Percentiles rank a stretch among this genome's conserved stretches.
Conservation (phyloP, 495 filamentous ascomycete species). For the Penicillium ucsense region DNA sequence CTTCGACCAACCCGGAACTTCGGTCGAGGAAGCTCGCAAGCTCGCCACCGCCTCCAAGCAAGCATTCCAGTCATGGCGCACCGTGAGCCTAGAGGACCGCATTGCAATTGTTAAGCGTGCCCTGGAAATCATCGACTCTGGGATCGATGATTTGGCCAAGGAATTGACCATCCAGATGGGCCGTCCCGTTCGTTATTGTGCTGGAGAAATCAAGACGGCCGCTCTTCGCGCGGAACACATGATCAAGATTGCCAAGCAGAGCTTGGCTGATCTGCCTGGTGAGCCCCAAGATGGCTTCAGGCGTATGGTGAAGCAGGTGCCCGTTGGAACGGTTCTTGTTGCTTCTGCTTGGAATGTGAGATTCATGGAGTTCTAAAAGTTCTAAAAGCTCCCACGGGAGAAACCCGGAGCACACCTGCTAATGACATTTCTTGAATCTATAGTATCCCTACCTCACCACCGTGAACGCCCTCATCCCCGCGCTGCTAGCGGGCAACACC, state of each 20-base stretch:
- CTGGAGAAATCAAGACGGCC: slow-evolving; percentile 77
- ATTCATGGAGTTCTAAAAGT: not conserved
- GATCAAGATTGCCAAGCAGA: slow-evolving; percentile 65
- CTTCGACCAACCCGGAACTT: slow-evolving; percentile 66
- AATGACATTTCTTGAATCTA: no score
- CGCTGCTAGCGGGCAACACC: slow-evolving; percentile 76
- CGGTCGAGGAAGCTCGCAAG: slow-evolving; percentile 53
- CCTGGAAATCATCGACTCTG: slow-evolving; percentile 53
- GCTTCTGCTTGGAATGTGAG: slow-evolving; percentile 92
- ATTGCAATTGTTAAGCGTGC: slow-evolving; percentile 73
- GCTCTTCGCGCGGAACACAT: slow-evolving; percentile 73
- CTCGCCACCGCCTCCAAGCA: slow-evolving; percentile 56
- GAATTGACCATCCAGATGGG: slow-evolving; percentile 94
- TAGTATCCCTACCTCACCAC: slow-evolving; percentile 92
- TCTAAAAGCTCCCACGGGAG: no score
- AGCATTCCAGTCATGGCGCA: slow-evolving; percentile 62
- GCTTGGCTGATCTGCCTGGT: slow-evolving; percentile 56
- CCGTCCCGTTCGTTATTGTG: slow-evolving; percentile 76
- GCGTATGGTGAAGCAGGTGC: slow-evolving; percentile 76
- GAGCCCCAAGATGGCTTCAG: slow-evolving; percentile 78
- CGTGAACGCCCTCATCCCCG: slow-evolving; percentile 82
- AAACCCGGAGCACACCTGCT: no score
- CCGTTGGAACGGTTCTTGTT: slow-evolving; percentile 74
- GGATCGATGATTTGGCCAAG: slow-evolving; percentile 65
- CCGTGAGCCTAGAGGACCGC: slow-evolving; percentile 53